These are phyloP conservation scores for Citrullus mucosospermus DNA, from an alignment of 306 rosid genomes.

Conservation along the genomic window DNA sequence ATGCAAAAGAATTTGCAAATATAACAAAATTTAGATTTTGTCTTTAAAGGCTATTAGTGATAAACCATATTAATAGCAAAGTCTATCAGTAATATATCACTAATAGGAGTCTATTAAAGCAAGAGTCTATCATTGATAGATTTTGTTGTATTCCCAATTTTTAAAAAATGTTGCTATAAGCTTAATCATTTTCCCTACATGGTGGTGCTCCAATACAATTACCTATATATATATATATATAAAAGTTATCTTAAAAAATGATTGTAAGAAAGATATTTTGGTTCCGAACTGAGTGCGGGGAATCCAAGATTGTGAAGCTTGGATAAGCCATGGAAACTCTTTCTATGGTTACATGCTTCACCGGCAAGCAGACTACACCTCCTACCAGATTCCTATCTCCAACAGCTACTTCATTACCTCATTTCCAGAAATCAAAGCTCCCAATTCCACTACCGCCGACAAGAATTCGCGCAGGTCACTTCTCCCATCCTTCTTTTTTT, in stretches of 20 bases:
- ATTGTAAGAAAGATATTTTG: background rate
- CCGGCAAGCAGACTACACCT: background rate
- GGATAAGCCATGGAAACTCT: slow-evolving; percentile 38
- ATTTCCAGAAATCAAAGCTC: background rate
- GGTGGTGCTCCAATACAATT: too few relatives aligned
- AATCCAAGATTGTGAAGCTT: background rate
- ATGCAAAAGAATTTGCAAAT: too few relatives aligned
- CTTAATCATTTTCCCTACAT: too few relatives aligned
- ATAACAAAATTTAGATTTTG: too few relatives aligned
- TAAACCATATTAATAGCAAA: too few relatives aligned
- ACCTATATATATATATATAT: too few relatives aligned
- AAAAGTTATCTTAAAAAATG: background rate
- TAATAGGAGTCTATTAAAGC: too few relatives aligned
- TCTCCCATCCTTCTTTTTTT: background rate
- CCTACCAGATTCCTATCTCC: background rate
- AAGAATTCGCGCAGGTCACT: background rate
- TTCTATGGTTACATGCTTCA: slow-evolving; percentile 23
- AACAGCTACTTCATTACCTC: background rate
- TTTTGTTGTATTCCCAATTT: too few relatives aligned
- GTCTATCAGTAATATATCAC: too few relatives aligned
- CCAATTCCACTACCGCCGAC: background rate
- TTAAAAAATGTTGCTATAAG: too few relatives aligned
- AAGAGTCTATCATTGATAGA: too few relatives aligned
- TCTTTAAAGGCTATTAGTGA: too few relatives aligned
- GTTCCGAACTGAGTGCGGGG: background rate